Conservation (phyloP, 176 grass and related monocot genomes). For the Cenchrus fungigraminus region DNA sequence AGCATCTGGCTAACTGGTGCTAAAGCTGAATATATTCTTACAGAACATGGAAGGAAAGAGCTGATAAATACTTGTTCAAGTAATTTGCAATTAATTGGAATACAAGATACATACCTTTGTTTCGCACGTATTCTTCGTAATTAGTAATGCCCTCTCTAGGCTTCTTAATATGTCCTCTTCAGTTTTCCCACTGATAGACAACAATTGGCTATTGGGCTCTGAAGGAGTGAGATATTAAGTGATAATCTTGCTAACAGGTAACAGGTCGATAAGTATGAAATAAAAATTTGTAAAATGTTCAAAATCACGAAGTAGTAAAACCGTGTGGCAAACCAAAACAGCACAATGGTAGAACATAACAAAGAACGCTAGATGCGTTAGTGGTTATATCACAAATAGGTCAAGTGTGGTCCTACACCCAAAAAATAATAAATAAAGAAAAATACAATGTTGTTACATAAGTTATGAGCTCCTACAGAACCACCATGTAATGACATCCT, state of each 20-base stretch:
- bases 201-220: conserved; percentile 77
- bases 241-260: not conserved
- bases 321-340: not conserved
- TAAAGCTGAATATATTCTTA: conserved; percentile 25
- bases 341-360: not conserved
- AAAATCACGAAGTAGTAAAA: conserved; percentile 13
- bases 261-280: not conserved
- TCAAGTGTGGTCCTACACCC: not conserved
- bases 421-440: not conserved
- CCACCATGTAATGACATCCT: conserved; percentile 8
- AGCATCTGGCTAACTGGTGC: not conserved
- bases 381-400: conserved; percentile 3
- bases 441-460: not conserved
- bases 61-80: conserved; percentile 14
- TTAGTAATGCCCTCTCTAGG: conserved; percentile 61
- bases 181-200: conserved; percentile 81
- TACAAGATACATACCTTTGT: conserved; percentile 59
- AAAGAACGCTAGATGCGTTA: not conserved
- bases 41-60: not conserved
- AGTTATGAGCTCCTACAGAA: not conserved
- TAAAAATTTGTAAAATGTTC: not conserved
- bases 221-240: conserved; percentile 31
- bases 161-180: conserved; percentile 75
- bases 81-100: not conserved
- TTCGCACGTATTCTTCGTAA: conserved; percentile 60